Base-by-base conservation (phyloP, 805 yeast genomes). In the Lipomyces chichibuensis region DNA sequence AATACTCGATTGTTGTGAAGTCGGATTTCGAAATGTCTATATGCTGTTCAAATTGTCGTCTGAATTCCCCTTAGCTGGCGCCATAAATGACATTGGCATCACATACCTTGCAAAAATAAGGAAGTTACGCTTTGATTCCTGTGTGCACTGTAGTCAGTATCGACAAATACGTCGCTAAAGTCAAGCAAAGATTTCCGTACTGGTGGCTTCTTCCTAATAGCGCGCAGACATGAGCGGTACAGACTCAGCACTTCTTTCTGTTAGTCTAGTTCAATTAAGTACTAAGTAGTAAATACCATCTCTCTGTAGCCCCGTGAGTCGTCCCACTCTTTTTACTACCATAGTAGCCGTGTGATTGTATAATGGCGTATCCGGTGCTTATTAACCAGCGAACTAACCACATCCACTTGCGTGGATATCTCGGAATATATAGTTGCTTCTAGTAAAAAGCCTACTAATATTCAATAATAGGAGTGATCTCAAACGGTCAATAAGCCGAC, bases 1-100 rank as follows among this genome's bases (percentile, higher is more conserved):
- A 81, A 77, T 93, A 92, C 76, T 93, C 98, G 56, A 93, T 87
- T 0, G 97, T 89, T 56, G 88, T 83, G 76, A 93, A 93, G 71
- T 91, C 96, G 72, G 90, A 88, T 76, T 89, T 88, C 49, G 89
- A 86, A 11, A 93, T 78, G 20, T 63, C 62, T 60, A 81, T 79
- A 75, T 87, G 81, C 72, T 86, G 86, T 17, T 74, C 79, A 76
- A 93, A 94, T 75, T 91, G 94, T n/a, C 72, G 71, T 61, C 71
- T 65, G 58, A 2, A 51, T 2, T 23, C 23, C 1, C 11, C 14
- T 51, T 39, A 59, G 23, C 9, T 5, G 32, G 20, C 11, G 25
- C 29, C 23, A 17, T 2, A 23, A 5, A 13, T 13, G 33, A 23
- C 13, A 20, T 13, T n/a, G 39, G 14, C 14, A 25, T 2, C 13